These are phyloP conservation scores for Paramecium sonneborni DNA, from an alignment of 73 alveolate genomes.

Conservation along the genomic window DNA sequence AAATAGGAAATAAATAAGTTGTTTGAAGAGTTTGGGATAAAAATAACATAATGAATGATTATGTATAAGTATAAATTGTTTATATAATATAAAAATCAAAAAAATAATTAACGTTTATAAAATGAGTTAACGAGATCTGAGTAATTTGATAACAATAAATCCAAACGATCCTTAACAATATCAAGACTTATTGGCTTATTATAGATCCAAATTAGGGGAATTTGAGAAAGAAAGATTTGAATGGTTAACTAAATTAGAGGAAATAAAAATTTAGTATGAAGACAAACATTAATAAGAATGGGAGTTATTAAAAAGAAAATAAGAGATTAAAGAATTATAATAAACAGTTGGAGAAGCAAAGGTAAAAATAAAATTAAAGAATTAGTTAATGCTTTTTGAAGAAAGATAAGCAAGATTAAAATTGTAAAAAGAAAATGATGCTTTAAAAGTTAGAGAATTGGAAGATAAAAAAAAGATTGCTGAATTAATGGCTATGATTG, in stretches of 20 bases:
- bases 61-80: neutral
- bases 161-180: conserved; percentile 31
- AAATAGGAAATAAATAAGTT: neutral
- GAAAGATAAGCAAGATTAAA: conserved; percentile 45
- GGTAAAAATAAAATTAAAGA: neutral
- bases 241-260: conserved; percentile 52
- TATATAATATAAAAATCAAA: neutral
- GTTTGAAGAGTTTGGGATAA: neutral
- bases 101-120: neutral
- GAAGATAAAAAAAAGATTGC: conserved; percentile 48
- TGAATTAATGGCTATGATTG: conserved; percentile 44
- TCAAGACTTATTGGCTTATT: conserved; percentile 7
- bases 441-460: conserved; percentile 23
- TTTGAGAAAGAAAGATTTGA: conserved; percentile 51
- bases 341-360: conserved; percentile 35
- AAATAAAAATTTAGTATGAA: conserved; percentile 44
- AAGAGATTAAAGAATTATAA: conserved; percentile 28
- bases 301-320: conserved; percentile 35
- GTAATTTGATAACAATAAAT: neutral
- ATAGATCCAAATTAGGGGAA: conserved; percentile 43
- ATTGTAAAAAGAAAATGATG: conserved; percentile 40
- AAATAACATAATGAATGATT: neutral
- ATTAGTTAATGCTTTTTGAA: conserved; percentile 42
- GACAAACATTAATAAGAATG: conserved; percentile 48
- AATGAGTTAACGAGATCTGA: conserved; percentile 34